A percentile compares a stretch with the other conserved stretches of the same genome.
Evolutionary conservation across 345 rosid genomes (phyloP).

Genomic region (Triadica sebifera): DNA sequence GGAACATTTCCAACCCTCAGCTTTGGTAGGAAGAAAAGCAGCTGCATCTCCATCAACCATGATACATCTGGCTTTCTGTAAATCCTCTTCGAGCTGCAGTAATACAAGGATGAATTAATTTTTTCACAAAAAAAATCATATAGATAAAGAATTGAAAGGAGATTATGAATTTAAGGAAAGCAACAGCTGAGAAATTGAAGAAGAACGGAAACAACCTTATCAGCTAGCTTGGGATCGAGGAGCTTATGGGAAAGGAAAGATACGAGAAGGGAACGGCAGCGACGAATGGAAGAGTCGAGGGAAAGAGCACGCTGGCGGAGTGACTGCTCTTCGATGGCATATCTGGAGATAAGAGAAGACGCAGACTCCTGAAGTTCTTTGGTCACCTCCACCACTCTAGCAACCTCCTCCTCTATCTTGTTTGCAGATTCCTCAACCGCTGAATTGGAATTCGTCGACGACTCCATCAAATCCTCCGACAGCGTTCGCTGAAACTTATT

Average conservation of each 20-base stretch:
- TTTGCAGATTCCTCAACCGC: constrained; percentile 28
- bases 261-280: constrained; percentile 50
- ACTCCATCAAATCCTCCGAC: background rate
- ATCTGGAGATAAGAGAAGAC: constrained; percentile 46
- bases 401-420: constrained; percentile 65
- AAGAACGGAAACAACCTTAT: constrained; percentile 43
- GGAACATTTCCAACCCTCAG: constrained; percentile 45
- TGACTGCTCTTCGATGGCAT: constrained; percentile 63
- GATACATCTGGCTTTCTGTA: constrained; percentile 70
- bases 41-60: constrained; percentile 82
- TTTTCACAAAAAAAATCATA: background rate
- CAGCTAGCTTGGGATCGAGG: constrained; percentile 51
- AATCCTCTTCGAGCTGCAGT: constrained; percentile 74
- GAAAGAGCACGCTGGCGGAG: constrained; percentile 66
- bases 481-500: too few relatives aligned
- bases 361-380: constrained; percentile 78
- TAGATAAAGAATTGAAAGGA: too few relatives aligned
- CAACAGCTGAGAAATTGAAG: too few relatives aligned
- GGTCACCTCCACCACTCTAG: constrained; percentile 57
- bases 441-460: background rate
- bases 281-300: constrained; percentile 65
- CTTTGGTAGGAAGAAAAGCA: constrained; percentile 64
- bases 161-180: too few relatives aligned
- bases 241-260: constrained; percentile 40
- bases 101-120: background rate